Percentiles rank a stretch among this genome's conserved stretches.
phyloP scores from a whole-genome alignment of 2,329 filamentous ascomycete species.

The Dactylellina parvicollis region DNA sequence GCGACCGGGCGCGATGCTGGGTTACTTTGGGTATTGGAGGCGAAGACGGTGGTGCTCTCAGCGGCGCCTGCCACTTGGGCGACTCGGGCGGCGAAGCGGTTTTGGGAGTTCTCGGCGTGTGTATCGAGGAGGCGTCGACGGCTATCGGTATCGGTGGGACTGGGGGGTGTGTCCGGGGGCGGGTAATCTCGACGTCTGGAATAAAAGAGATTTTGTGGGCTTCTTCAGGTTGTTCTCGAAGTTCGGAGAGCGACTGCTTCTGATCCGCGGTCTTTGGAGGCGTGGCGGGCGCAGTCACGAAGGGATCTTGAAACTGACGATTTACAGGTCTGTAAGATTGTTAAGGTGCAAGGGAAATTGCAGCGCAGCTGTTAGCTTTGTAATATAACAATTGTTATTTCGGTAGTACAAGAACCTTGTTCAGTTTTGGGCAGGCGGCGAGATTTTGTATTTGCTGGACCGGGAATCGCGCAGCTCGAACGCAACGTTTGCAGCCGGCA shows the following conservation, averaged over 20 bases:
- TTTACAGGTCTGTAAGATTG: conserved; percentile 44
- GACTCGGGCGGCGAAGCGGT: conserved; percentile 46
- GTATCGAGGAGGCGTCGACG: conserved; percentile 40
- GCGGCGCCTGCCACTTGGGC: conserved; percentile 46
- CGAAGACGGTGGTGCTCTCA: conserved; percentile 50
- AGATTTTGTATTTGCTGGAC: conserved; percentile 21
- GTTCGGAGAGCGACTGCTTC: conserved; percentile 49
- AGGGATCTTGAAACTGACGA: conserved; percentile 51
- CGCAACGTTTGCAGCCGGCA: conserved; percentile 15
- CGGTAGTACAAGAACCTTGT: conserved; percentile 53
- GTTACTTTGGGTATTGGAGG: conserved; percentile 48
- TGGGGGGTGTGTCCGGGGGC: conserved; percentile 8
- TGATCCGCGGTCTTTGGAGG: conserved; percentile 52
- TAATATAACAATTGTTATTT: conserved; percentile 30
- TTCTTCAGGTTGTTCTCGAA: conserved; percentile 48
- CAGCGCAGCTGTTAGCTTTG: conserved; percentile 45
- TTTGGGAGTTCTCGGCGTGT: conserved; percentile 47
- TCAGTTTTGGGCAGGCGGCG: conserved; percentile 42
- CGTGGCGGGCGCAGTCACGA: conserved; percentile 45
- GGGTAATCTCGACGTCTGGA: conserved; percentile 40
- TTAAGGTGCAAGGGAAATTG: conserved; percentile 38
- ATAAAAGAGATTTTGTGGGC: conserved; percentile 23
- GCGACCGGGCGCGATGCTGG: conserved; percentile 46
- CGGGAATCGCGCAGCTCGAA: conserved; percentile 26
- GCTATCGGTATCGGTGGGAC: conserved; percentile 39